Evolutionary conservation across 352 stramenopile species (phyloP).

Genomic region (Phytophthora europaea): DNA sequence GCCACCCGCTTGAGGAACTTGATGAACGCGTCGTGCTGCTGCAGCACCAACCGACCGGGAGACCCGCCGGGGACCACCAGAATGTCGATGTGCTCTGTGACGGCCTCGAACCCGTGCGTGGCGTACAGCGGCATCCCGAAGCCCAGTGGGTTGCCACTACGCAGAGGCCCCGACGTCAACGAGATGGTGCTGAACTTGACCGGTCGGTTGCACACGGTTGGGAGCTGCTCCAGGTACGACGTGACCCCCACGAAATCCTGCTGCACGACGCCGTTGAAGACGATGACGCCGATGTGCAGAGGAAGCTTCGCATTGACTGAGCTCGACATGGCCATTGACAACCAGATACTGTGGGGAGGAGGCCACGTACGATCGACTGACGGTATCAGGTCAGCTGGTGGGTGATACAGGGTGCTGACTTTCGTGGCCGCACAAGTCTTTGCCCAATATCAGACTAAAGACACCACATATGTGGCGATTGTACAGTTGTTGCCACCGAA

Average conservation of each 20-base stretch:
- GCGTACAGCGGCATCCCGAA: constrained; percentile 53
- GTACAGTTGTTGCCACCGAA: constrained; percentile 21
- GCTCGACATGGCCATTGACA: constrained; percentile 13
- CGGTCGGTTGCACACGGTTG: constrained; percentile 45
- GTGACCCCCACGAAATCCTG: constrained; percentile 71
- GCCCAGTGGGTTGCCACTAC: constrained; percentile 36
- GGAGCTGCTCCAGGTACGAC: constrained; percentile 69
- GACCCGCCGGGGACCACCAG: constrained; percentile 53
- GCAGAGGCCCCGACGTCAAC: constrained; percentile 42
- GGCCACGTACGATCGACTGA: background rate
- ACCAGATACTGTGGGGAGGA: background rate
- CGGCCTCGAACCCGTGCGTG: constrained; percentile 38
- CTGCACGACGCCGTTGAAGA: constrained; percentile 69
- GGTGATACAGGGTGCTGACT: constrained; percentile 11
- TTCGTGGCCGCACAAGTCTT: constrained; percentile 12
- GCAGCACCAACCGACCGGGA: constrained; percentile 36
- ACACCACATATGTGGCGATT: constrained; percentile 4
- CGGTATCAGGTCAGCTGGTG: constrained; percentile 2
- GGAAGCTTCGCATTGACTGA: constrained; percentile 9
- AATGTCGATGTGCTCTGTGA: constrained; percentile 50
- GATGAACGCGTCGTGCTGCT: constrained; percentile 50
- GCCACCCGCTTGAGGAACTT: constrained; percentile 46
- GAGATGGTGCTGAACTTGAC: constrained; percentile 69
- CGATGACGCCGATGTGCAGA: constrained; percentile 61
- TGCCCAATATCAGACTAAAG: background rate